A percentile compares a stretch with the other conserved stretches of the same genome.
Evolutionary conservation across 306 rosid genomes (phyloP).

Genomic region (Quercus gilva): DNA sequence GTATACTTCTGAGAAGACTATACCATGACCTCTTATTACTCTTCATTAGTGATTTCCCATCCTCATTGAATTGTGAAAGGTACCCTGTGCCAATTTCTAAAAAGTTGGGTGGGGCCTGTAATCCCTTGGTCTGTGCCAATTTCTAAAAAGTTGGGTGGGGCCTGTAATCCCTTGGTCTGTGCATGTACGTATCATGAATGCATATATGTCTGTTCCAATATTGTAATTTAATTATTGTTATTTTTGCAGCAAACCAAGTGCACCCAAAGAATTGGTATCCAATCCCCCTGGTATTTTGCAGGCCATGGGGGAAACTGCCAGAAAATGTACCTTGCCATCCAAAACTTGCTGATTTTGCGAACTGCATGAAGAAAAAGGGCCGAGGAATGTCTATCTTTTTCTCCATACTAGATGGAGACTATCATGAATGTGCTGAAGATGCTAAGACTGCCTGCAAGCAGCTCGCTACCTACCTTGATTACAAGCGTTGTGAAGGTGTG

Average conservation of each 20-base stretch:
- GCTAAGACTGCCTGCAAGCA: conserved; percentile 91
- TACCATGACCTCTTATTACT: background rate
- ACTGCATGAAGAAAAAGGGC: conserved; percentile 98
- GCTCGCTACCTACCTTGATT: conserved; percentile 85
- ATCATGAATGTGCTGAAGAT: conserved; percentile 93
- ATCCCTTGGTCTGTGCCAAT: background rate
- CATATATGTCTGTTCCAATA: conserved; percentile 3
- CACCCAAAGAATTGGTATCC: conserved; percentile 99
- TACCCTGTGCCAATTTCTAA: background rate
- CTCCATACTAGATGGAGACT: conserved; percentile 93
- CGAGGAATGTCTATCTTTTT: conserved; percentile 97
- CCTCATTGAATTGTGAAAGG: conserved; percentile 15
- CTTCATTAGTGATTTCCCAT: conserved; percentile 16
- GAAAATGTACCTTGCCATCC: conserved; percentile 99
- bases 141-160: background rate
- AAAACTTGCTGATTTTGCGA: conserved; percentile 97
- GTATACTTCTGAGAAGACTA: conserved; percentile 12
- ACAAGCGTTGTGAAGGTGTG: conserved; percentile 98
- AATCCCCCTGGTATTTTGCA: conserved; percentile 91
- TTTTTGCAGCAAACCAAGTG: conserved; percentile 82
- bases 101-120: background rate
- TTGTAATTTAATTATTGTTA: conserved; percentile 13
- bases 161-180: background rate
- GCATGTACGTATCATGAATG: background rate
- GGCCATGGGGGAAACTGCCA: conserved; percentile 99